Percentiles rank a stretch among this genome's conserved stretches.
Evolutionary conservation across 371 early-diverging fungal genomes (phyloP).

Genomic region (Saksenaea vasiformis): DNA sequence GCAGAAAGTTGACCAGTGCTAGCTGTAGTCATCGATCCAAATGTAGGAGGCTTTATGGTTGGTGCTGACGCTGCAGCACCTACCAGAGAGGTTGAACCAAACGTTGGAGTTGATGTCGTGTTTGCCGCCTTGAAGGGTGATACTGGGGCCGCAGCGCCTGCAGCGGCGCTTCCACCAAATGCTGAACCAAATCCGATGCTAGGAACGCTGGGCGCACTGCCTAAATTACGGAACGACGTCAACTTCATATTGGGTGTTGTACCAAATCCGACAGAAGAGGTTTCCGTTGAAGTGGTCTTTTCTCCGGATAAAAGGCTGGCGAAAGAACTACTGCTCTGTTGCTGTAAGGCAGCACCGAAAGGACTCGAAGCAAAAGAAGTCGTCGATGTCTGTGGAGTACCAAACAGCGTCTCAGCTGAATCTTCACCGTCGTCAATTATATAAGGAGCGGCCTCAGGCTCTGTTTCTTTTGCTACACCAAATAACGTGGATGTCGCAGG

Average conservation of each 20-base stretch:
- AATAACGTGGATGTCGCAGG: background rate
- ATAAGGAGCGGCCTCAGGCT: background rate
- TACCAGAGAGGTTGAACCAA: constrained; percentile 1
- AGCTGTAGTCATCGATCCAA: constrained; percentile 13
- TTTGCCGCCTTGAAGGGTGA: background rate
- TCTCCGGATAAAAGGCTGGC: background rate
- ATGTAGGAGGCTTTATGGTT: background rate
- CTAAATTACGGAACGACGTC: constrained; percentile 2
- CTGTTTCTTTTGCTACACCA: background rate
- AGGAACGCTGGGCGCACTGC: background rate
- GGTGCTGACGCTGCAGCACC: constrained; percentile 7
- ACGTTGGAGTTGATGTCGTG: background rate
- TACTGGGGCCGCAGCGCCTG: background rate
- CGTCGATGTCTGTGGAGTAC: constrained; percentile 1
- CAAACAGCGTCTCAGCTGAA: constrained; percentile 9
- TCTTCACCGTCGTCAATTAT: background rate
- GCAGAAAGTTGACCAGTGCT: constrained; percentile 2
- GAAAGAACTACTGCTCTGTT: background rate
- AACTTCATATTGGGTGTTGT: background rate
- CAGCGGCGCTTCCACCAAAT: background rate
- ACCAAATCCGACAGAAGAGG: background rate
- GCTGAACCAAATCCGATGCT: constrained; percentile 1
- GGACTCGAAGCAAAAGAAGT: constrained; percentile 18
- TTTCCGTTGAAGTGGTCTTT: background rate
- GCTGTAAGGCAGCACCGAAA: constrained; percentile 25